phyloP scores from a whole-genome alignment of 805 yeast genomes.

The Ogataea methanolica region DNA sequence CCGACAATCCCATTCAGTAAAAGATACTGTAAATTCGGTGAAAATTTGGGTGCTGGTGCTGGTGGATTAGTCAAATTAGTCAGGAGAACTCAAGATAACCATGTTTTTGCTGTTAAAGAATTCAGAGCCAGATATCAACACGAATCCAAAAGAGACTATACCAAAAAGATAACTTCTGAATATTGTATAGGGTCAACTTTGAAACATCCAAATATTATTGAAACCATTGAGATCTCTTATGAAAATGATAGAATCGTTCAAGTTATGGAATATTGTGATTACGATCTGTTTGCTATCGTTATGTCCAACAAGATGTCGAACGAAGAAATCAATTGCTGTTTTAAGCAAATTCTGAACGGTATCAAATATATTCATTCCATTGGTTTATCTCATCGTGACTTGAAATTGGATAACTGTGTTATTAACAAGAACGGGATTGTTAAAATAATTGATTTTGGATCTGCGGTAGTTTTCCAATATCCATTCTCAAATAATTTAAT shows the following conservation, averaged over 20 bases:
- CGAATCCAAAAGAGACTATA: constrained; percentile 80
- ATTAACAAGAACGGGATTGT: constrained; percentile 78
- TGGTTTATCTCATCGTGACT: constrained; percentile 89
- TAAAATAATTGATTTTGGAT: constrained; percentile 88
- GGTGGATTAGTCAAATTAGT: constrained; percentile 86
- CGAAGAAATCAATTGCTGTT: constrained; percentile 82
- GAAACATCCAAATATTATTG: constrained; percentile 85
- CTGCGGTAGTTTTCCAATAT: constrained; percentile 86
- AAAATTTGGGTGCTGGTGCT: constrained; percentile 89
- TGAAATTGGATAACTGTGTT: constrained; percentile 91
- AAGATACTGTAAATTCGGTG: constrained; percentile 77
- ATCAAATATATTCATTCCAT: constrained; percentile 74
- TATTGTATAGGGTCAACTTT: constrained; percentile 90
- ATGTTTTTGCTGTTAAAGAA: constrained; percentile 88
- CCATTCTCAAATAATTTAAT: constrained; percentile 72
- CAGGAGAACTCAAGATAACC: constrained; percentile 57
- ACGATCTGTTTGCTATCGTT: constrained; percentile 87
- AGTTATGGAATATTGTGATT: constrained; percentile 94
- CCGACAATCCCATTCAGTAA: constrained; percentile 62
- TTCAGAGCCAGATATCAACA: constrained; percentile 71
- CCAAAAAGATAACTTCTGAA: constrained; percentile 89
- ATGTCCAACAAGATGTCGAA: constrained; percentile 86
- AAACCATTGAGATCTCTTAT: constrained; percentile 86
- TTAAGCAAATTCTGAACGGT: constrained; percentile 80
- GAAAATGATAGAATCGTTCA: constrained; percentile 84